phyloP scores from a whole-genome alignment of 2,329 filamentous ascomycete species.

The Lasiodiplodia gonubiensis region DNA sequence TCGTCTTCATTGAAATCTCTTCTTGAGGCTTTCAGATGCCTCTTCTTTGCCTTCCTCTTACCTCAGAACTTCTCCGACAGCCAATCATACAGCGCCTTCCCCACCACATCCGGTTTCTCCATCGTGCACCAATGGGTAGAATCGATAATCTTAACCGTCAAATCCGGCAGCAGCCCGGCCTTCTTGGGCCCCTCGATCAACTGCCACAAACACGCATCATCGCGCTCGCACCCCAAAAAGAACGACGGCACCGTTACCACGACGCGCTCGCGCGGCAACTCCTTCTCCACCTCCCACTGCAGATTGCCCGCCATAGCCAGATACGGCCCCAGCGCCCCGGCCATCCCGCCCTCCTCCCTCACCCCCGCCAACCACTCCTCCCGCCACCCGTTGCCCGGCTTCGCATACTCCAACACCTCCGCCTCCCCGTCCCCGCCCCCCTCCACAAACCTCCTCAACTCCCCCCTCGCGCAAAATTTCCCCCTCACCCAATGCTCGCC shows the following conservation, averaged over 20 bases:
- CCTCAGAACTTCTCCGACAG: slow-evolving; percentile 30
- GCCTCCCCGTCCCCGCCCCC: slow-evolving; percentile 28
- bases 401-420: slow-evolving; percentile 43
- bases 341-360: slow-evolving; percentile 40
- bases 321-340: slow-evolving; percentile 48
- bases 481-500: slow-evolving; percentile 41
- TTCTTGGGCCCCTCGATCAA: slow-evolving; percentile 38
- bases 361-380: slow-evolving; percentile 45
- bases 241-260: slow-evolving; percentile 46
- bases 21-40: too few relatives aligned
- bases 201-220: slow-evolving; percentile 44
- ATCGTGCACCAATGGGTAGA: slow-evolving; percentile 45
- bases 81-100: slow-evolving; percentile 33
- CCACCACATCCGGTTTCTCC: slow-evolving; percentile 43
- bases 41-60: background rate
- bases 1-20: too few relatives aligned
- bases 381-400: slow-evolving; percentile 37
- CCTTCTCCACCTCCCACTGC: slow-evolving; percentile 39
- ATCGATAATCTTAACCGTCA: slow-evolving; percentile 43
- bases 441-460: slow-evolving; percentile 40
- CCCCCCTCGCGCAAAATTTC: slow-evolving; percentile 46
- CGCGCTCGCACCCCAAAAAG: slow-evolving; percentile 43
- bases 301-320: slow-evolving; percentile 36
- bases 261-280: slow-evolving; percentile 33
- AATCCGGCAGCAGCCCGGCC: slow-evolving; percentile 38